A percentile compares a stretch with the other conserved stretches of the same genome.
phyloP scores from a whole-genome alignment of 2,329 filamentous ascomycete genomes.

The Coniochaeta sp. region DNA sequence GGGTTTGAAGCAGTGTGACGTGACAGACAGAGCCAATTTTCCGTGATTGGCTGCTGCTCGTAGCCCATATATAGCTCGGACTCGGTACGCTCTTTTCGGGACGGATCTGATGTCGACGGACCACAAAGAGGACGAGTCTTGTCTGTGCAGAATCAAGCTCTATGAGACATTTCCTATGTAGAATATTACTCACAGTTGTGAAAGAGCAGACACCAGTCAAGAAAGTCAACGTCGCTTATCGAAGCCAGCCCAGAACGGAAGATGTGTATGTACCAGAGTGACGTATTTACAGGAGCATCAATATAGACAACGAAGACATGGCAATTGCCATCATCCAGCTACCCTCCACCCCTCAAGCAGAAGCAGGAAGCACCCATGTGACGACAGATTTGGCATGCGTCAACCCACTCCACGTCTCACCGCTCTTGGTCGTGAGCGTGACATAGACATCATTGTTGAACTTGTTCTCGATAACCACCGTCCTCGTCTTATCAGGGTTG shows the following conservation, averaged over 20 bases:
- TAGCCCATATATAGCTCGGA: no score
- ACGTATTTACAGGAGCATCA: not conserved
- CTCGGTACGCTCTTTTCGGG: not conserved
- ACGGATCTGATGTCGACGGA: not conserved
- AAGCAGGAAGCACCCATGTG: conserved; percentile 29
- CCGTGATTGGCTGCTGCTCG: not conserved
- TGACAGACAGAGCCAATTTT: not conserved
- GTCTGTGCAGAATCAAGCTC: not conserved
- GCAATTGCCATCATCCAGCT: not conserved
- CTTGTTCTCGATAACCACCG: conserved; percentile 38
- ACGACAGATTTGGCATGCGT: conserved; percentile 25
- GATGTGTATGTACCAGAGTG: not conserved
- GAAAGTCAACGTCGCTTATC: not conserved
- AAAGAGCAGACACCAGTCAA: not conserved
- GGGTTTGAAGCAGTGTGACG: not conserved
- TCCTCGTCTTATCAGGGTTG: conserved; percentile 36
- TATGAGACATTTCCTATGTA: not conserved
- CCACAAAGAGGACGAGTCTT: not conserved
- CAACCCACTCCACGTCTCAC: conserved; percentile 30
- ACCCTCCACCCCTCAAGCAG: not conserved
- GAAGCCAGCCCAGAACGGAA: not conserved
- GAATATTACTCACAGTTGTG: no score
- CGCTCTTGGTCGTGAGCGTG: conserved; percentile 22
- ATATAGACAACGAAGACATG: not conserved
- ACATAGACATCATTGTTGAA: conserved; percentile 37